Evolutionary conservation across 805 yeast genomes (phyloP).

Genomic region (Kluyveromyces aestuarii): DNA sequence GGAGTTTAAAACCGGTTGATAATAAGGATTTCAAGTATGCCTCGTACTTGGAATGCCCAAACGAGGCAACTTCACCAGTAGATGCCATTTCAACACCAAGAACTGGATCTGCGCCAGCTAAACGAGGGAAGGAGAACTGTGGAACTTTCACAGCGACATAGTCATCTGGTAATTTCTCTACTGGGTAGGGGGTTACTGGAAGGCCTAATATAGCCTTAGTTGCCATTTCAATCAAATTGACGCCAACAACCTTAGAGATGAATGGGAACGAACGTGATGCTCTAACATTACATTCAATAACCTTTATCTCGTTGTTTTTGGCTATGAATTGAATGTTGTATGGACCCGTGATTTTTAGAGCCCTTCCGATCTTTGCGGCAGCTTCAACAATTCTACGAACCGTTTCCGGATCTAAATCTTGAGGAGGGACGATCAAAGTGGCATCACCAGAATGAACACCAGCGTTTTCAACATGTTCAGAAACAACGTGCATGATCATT

Average conservation of each 20-base stretch:
- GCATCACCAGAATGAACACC: slow-evolving; percentile 99
- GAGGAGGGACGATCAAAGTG: slow-evolving; percentile 93
- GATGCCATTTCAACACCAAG: slow-evolving; percentile 99
- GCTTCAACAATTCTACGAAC: slow-evolving; percentile 88
- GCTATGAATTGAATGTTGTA: slow-evolving; percentile 95
- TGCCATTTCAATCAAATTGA: slow-evolving; percentile 94
- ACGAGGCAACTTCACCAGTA: slow-evolving; percentile 97
- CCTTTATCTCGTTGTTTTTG: slow-evolving; percentile 91
- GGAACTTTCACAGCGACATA: slow-evolving; percentile 96
- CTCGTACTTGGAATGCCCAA: slow-evolving; percentile 93
- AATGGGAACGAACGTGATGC: slow-evolving; percentile 99
- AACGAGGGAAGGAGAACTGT: slow-evolving; percentile 92
- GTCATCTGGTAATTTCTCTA: slow-evolving; percentile 79
- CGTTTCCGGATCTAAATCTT: slow-evolving; percentile 86
- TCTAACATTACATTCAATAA: slow-evolving; percentile 96
- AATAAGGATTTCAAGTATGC: slow-evolving; percentile 92
- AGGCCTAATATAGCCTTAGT: slow-evolving; percentile 89
- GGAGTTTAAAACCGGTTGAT: slow-evolving; percentile 91
- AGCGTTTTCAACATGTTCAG: slow-evolving; percentile 98
- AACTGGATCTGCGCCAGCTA: slow-evolving; percentile 96
- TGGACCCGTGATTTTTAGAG: slow-evolving; percentile 94
- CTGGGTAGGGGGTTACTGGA: slow-evolving; percentile 85
- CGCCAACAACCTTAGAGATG: slow-evolving; percentile 94
- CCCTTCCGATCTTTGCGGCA: slow-evolving; percentile 91
- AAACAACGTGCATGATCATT: slow-evolving; percentile 92